These are phyloP conservation scores for Letharia lupina DNA, from an alignment of 495 filamentous ascomycete species.

Conservation along the genomic window DNA sequence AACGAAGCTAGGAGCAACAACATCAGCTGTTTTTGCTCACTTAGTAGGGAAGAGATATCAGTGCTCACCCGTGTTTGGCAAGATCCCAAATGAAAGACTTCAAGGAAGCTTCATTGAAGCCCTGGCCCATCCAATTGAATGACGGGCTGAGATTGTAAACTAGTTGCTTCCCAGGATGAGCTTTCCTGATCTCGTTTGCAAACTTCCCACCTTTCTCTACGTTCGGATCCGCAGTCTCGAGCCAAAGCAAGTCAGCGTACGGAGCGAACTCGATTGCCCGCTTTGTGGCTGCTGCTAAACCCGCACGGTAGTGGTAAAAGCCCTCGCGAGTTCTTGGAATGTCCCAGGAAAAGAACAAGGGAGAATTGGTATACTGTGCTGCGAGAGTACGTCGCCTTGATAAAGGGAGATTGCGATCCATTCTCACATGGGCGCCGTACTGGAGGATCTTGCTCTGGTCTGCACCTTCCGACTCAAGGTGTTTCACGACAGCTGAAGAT, in stretches of 20 bases:
- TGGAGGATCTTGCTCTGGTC: constrained; percentile 48
- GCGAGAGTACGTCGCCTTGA: constrained; percentile 66
- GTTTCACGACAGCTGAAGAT: constrained; percentile 8
- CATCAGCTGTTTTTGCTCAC: not conserved
- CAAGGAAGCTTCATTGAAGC: constrained; percentile 70
- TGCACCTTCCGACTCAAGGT: constrained; percentile 10
- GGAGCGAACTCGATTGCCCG: constrained; percentile 84
- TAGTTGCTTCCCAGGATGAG: constrained; percentile 68
- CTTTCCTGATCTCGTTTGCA: constrained; percentile 59
- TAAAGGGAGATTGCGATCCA: constrained; percentile 64
- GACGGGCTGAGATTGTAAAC: constrained; percentile 94
- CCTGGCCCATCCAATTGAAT: constrained; percentile 97
- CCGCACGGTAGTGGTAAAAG: constrained; percentile 90
- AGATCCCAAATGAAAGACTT: constrained; percentile 94
- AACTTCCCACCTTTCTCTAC: constrained; percentile 69
- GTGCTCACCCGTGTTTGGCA: constrained; percentile 62
- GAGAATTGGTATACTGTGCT: constrained; percentile 49
- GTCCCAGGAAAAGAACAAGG: constrained; percentile 81
- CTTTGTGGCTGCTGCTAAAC: constrained; percentile 83
- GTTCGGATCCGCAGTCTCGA: constrained; percentile 84
- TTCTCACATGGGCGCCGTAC: constrained; percentile 53
- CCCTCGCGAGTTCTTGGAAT: constrained; percentile 89
- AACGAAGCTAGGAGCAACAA: constrained; percentile 51
- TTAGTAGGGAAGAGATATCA: constrained; percentile 15
- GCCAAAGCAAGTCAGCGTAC: constrained; percentile 92